Evolutionary conservation across 1,284 basidiomycete genomes (phyloP), one percentile per base, ranked within the genome.

Genomic region (Sporisorium sorghi): DNA sequence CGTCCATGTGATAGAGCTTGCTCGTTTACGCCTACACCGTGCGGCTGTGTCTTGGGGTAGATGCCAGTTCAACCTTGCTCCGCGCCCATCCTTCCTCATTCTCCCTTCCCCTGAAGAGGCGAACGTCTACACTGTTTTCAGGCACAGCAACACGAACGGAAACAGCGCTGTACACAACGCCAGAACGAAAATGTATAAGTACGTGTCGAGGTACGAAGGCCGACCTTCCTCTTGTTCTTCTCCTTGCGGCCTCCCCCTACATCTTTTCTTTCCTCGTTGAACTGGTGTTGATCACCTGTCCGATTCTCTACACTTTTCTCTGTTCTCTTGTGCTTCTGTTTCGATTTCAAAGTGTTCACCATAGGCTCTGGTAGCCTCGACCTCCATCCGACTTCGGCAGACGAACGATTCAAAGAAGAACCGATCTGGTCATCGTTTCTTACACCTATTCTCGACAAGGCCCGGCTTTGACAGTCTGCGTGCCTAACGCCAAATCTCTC

Each of bases 351-450:
- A 52, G 43, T 43, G 51, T n/a, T 26, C 42, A 24, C 17, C 33
- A 21, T 14, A 63, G 67, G 67, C 67, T 69, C 67, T 69, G 67
- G 67, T 63, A 69, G 67, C 60, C 67, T 63, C 40, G 4, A 46
- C 15, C 11, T 8, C 30, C 32, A 17, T 28, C 40, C 21, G n/a
- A 19, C 17, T 23, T 24, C 50, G 26, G 37, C 37, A 40, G 37
- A 58, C 46, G 43, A 53, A 46, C 30, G 51, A 52, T 40, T 35
- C 26, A 30, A 37, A 42, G 50, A 48, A 43, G 35, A 33, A 48
- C 64, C n/a, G 55, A 61, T 68, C 54, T 46, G 54, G 55, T 60
- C 32, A 61, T 53, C 58, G 35, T 51, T 42, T n/a, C 26, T 15
- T 10, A 30, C 33, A 6, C 12, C 24, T 9, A 19, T 30, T 35